Base-by-base conservation (phyloP, 192 early-diverging fungal species). In the Linnemannia zychae region DNA sequence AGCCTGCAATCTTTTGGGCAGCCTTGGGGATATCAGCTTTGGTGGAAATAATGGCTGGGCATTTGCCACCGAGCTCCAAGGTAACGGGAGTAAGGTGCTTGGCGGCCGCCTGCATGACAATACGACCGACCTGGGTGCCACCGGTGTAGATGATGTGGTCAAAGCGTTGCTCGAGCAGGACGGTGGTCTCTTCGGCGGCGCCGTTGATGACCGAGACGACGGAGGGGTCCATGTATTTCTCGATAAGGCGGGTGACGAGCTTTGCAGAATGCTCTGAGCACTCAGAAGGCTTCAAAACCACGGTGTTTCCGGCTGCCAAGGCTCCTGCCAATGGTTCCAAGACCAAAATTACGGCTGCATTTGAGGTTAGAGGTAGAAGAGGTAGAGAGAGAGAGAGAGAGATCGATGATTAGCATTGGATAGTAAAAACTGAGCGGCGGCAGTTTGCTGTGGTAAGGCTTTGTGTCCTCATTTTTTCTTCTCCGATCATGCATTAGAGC, bases 1-100 rank as follows among this genome's bases (percentile, higher is more conserved):
- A 94, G 91, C 93, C 97, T 74, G 93, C 88, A 77, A 98, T 91
- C 33, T 95, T 93, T 57, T 91, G 92, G 1, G 95, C 96, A 22
- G 90, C 89, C 15, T 92, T 86, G 24, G 75, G 74, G 4, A 96
- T 76, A 70, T 99, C 92, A 0, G 87, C 78, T 85, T 96, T 88
- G 75, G 90, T 75, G 82, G 96, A 88, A 53, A 96, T 89, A 50
- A 95, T 90, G 12, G 84, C 90, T 15, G 95, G 95, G 66, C 90
- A 89, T 83, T 99, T 99, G 68, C 94, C 94, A 31, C 92, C 94
- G 36, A 94, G 81, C 71, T 94, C 94, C 31, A 94, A 84, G 5
- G 90, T 79, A 17, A 91, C 90, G 0, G 94, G 94, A 17, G 93
- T 94, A 16, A 94, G 79, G 71, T 93, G 75, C 78, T 93, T 92